Evolutionary conservation across 2,329 filamentous ascomycete genomes (phyloP), one percentile per base, ranked within the genome.

Genomic region (Paecilomyces dactylethromorphus): DNA sequence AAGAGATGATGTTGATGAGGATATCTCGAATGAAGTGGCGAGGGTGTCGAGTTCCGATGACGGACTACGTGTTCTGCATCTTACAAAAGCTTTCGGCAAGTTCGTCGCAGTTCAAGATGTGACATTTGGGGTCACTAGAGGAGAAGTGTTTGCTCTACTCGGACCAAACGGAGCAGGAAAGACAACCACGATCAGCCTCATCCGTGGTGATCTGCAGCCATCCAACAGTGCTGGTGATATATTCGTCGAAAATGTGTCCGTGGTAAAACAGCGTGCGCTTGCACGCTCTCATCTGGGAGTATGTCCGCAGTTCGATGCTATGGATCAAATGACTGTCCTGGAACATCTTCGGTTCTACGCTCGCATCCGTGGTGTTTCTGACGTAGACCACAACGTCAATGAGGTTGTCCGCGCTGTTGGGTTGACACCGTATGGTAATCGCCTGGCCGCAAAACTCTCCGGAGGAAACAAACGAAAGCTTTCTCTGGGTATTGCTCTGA

Each of bases 401-500:
- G 87, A 89, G 31, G 86, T 96, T 3, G 80, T 96, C n/a, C 79
- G 83, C 35, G 92, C 92, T 1, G 92, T 96, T 1, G 91, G 92
- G 0, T 81, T 97, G 0, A 76, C 81, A 6, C 81, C 83, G 0
- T 96, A 92, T 75, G 79, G 84, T 2, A 80, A 84, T 7, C 84
- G 91, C 26, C 91, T 93, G 82, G 92, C 90, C 0, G 82, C 84
- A 57, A 88, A 89, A 53, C 82, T 97, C 0, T 93, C 89, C 0
- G 92, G 93, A 8, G 93, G 93, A 31, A 97, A 96, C 77, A 95
- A 95, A 78, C 83, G 92, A n/a, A 97, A 97, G 74, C 79, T 97
- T 1, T 91, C 86, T 18, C 82, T 97, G 0, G 92, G 89, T 2
- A 96, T 97, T 58, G 92, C 93, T 0, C 78, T 97, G 1, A 96